Evolutionary conservation across 2,329 filamentous ascomycete species (phyloP).

Genomic region (Fusarium dlaminii): DNA sequence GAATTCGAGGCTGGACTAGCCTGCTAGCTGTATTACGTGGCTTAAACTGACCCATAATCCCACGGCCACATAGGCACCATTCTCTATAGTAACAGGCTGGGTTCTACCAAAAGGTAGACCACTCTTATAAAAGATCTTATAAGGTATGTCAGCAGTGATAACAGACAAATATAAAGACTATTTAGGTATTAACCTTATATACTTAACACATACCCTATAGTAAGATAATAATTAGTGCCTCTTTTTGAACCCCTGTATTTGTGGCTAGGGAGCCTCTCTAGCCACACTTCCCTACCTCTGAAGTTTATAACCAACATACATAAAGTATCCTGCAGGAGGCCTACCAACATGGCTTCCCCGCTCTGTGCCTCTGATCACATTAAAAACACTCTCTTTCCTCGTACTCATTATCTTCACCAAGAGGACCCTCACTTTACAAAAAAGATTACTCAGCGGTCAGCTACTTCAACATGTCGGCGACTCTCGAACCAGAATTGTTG

Average conservation of each 20-base stretch:
- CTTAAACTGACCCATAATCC: too few species aligned
- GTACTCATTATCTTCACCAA: fast-evolving
- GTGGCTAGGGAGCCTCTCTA: not conserved
- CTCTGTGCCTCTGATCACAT: not conserved
- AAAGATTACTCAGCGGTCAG: fast-evolving
- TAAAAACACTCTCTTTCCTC: not conserved
- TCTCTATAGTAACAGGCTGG: too few species aligned
- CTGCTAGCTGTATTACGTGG: too few species aligned
- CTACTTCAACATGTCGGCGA: not conserved
- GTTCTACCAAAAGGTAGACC: too few species aligned
- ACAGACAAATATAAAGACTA: too few species aligned
- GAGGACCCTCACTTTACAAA: fast-evolving
- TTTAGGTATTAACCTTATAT: too few species aligned
- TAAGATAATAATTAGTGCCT: too few species aligned
- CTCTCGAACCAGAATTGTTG: not conserved
- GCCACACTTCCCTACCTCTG: not conserved
- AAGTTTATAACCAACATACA: not conserved
- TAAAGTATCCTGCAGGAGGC: not conserved
- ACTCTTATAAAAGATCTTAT: too few species aligned
- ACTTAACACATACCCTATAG: too few species aligned
- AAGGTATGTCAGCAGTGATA: too few species aligned
- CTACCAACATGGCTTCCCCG: not conserved
- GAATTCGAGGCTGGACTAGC: too few species aligned
- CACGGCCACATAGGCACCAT: too few species aligned
- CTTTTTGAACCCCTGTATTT: not conserved